Evolutionary conservation across 768 basidiomycete species (phyloP), one percentile per base, ranked within the genome.

Genomic region (Boletus barrowsii): DNA sequence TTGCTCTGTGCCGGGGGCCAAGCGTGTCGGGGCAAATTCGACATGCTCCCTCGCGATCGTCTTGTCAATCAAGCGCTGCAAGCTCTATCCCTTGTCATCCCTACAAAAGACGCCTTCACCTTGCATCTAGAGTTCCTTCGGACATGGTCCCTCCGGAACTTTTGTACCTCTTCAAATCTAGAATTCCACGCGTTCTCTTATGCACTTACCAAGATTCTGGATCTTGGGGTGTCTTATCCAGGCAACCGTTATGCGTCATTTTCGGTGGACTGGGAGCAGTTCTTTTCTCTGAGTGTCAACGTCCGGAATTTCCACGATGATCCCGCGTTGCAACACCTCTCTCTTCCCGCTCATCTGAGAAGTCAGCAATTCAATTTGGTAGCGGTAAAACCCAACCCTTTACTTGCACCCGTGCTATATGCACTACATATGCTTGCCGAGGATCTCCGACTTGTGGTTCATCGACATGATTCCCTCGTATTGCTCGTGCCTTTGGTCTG

Each of bases 391-490:
- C 76, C 79, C 13, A 78, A 82, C 47, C 68, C 68, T 20, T 68
- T 80, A 15, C 72, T 86, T 15, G 81, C 81, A 0, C 81, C 82
- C 2, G 75, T 87, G 26, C 73, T 95, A 13, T 82, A 86, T 54
- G 87, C 84, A 0, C 70, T 98, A 2, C 94, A 98, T 65, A 81
- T 85, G 42, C 76, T 96, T 3, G 93, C 80, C 0, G 91, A 89
- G 64, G 80, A 87, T 53, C 68, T 87, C 32, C 79, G 86, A 15
- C 73, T 90, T 3, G 72, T 77, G n/a, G 69, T 82, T 13, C 73
- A 81, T 55, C 75, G 78, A 20, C 83, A 86, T 43, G 71, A 78
- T 41, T 78, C 79, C 3, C 73, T 94, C 36, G 62, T 79, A 40
- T 70, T 74, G 48, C 72, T 94, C 10, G 84, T 78, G 10, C 81